Percentiles rank a stretch among this genome's conserved stretches.
Evolutionary conservation across 2,329 filamentous ascomycete genomes (phyloP).

Genomic region (Penicillium sp.): DNA sequence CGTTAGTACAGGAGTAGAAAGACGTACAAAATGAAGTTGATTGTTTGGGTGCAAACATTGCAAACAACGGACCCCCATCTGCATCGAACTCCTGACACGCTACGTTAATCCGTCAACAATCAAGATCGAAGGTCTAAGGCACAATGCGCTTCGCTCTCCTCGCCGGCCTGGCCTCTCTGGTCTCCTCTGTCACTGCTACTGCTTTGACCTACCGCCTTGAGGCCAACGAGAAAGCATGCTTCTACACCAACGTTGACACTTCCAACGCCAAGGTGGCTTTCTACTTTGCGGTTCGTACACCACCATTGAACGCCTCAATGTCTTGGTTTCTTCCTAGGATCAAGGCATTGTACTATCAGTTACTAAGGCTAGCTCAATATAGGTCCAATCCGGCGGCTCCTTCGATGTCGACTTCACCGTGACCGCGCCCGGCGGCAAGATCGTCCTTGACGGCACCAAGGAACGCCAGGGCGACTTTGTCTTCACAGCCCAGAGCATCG

Average conservation of each 20-base stretch:
- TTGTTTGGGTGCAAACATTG: constrained; percentile 33
- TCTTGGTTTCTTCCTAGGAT: background rate
- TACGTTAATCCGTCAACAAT: constrained; percentile 13
- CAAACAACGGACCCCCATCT: constrained; percentile 29
- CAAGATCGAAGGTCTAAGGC: constrained; percentile 13
- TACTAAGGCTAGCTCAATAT: constrained; percentile 8
- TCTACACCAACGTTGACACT: constrained; percentile 77
- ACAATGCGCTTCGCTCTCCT: constrained; percentile 66
- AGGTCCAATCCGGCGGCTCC: constrained; percentile 97
- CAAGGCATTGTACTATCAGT: background rate
- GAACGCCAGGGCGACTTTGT: constrained; percentile 97
- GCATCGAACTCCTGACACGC: constrained; percentile 33
- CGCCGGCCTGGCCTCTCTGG: constrained; percentile 67
- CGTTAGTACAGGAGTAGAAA: constrained; percentile 13
- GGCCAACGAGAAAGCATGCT: constrained; percentile 93
- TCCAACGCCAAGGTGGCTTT: constrained; percentile 89
- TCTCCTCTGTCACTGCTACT: constrained; percentile 74
- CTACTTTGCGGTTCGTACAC: constrained; percentile 82
- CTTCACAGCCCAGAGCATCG: constrained; percentile 82
- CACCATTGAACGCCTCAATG: background rate
- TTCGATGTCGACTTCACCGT: constrained; percentile 97
- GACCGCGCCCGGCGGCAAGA: constrained; percentile 73
- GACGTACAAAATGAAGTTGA: constrained; percentile 12
- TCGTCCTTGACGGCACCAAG: constrained; percentile 82
- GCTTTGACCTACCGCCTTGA: constrained; percentile 89